A percentile compares a stretch with the other conserved stretches of the same genome.
Evolutionary conservation across 345 rosid genomes (phyloP).

Genomic region (Euclidium syriacum): DNA sequence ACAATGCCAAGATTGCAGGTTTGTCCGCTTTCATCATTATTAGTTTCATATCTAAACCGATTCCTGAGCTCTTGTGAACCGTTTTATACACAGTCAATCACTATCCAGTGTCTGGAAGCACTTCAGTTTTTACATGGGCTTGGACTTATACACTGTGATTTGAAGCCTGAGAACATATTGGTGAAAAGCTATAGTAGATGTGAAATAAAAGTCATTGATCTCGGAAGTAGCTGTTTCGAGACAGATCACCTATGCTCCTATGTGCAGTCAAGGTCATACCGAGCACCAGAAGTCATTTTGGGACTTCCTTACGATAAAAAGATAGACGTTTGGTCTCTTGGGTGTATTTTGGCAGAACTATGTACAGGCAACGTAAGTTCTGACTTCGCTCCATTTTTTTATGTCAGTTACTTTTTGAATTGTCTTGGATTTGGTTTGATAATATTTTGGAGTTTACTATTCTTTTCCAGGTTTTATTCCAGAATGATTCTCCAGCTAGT

Average conservation of each 20-base stretch:
- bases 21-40: slow-evolving; percentile 27
- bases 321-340: slow-evolving; percentile 99
- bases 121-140: slow-evolving; percentile 91
- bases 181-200: slow-evolving; percentile 98
- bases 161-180: slow-evolving; percentile 93
- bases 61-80: slow-evolving; percentile 19
- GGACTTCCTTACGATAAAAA: slow-evolving; percentile 95
- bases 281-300: slow-evolving; percentile 96
- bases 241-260: slow-evolving; percentile 97
- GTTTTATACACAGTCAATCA: slow-evolving; percentile 84
- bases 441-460: background rate
- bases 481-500: slow-evolving; percentile 96
- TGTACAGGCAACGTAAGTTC: slow-evolving; percentile 96
- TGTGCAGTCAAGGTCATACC: slow-evolving; percentile 96
- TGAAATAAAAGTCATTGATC: slow-evolving; percentile 97
- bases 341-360: slow-evolving; percentile 97
- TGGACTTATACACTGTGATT: slow-evolving; percentile 96
- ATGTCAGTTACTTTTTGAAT: background rate
- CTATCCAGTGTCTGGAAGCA: slow-evolving; percentile 95
- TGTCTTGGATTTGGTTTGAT: background rate
- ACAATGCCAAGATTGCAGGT: slow-evolving; percentile 99
- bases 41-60: background rate
- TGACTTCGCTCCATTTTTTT: background rate
- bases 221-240: slow-evolving; percentile 99
- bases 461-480: slow-evolving; percentile 73